Base-by-base conservation (phyloP, 208 protist genomes). In the Leishmania tropica region DNA sequence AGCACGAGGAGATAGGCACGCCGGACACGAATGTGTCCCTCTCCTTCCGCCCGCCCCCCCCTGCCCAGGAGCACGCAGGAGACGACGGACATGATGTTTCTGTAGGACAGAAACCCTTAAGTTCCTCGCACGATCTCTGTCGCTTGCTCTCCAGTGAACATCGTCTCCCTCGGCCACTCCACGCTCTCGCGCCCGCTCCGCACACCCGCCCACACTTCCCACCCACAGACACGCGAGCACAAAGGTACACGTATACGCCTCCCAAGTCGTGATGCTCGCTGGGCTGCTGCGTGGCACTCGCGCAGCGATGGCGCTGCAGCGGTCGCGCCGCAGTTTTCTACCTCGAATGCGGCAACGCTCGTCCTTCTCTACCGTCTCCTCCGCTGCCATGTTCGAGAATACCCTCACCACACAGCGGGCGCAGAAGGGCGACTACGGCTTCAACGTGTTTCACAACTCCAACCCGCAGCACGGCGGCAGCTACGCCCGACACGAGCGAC, bases 391-490 rank as follows among this genome's bases (percentile, higher is more conserved):
- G 24, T 15, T 13, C 40, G 21, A 21, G 53, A 24, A n/a, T 17
- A 4, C 76, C 3, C 72, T 81, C 51, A 62, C 31, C 4, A 56
- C 53, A 0, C 76, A 83, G 64, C 83, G 79, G 17, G n/a, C 37
- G 8, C 10, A 7, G 21, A 93, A 92, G 70, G 93, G 93, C 0
- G 93, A 96, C 77, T 95, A 95, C 87, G 91, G 90, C 62, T 95
- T 95, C 75, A 95, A 94, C 74, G 87, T 95, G 1, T 95, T 97
- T 81, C 94, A 97, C 83, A 95, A 96, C 87, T 93, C 88, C 37
- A 97, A 97, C 87, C 94, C 94, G 62, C 91, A 97, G 81, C 92
- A 97, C 71, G 94, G 94, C 64, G 94, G 89, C 70, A 92, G 88
- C 51, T 97, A 97, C 83, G 91, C 92, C 42, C 85, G 91, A 17